Base-by-base conservation (phyloP, 108 stramenopile genomes). In the Epipyxis sp. region DNA sequence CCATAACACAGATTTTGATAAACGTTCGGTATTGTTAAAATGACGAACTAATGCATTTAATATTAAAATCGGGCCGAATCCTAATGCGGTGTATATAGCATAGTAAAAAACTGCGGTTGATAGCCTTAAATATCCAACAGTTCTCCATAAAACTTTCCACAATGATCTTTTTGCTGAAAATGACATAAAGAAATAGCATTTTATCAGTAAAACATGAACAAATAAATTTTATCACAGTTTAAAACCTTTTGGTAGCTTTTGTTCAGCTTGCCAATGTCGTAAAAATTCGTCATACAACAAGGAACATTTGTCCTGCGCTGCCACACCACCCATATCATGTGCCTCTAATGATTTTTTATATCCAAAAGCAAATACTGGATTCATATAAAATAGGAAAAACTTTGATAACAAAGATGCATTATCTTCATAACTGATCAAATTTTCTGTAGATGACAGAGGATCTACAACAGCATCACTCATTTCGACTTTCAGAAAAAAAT, bases 311-410 rank as follows among this genome's bases (percentile, higher is more conserved):
- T 65, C 35, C 6, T 65, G 27, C 25, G 20, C 6, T 10, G 61
- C 6, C 6, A 3, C 3, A 65, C 25, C 13, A 32, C 61, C 61
- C 25, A 65, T 43, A 37, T 74, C 71, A 39, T 6, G 41, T 29
- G 43, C 6, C 29, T 57, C 50, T 34, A 74, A 42, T 27, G 44
- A 27, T 10, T 37, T 10, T 35, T 39, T 37, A 37, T 20, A 13
- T 37, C 71, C 71, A 6, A 35, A 10, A 35, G 71, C 71, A 37
- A 74, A 74, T 10, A 74, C 3, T 42, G 71, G 71, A 74, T 74
- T 37, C 13, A 74, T 6, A 37, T 35, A 74, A 46, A 42, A 6
- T 6, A 74, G 10, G 27, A 74, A 34, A 27, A 46, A 34, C 16
- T 74, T 30, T 10, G 71, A 34, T 16, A 74, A 74, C 10, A 13